These are phyloP conservation scores for Alternaria brassicae DNA, from an alignment of 2,329 filamentous ascomycete genomes.

Conservation along the genomic window DNA sequence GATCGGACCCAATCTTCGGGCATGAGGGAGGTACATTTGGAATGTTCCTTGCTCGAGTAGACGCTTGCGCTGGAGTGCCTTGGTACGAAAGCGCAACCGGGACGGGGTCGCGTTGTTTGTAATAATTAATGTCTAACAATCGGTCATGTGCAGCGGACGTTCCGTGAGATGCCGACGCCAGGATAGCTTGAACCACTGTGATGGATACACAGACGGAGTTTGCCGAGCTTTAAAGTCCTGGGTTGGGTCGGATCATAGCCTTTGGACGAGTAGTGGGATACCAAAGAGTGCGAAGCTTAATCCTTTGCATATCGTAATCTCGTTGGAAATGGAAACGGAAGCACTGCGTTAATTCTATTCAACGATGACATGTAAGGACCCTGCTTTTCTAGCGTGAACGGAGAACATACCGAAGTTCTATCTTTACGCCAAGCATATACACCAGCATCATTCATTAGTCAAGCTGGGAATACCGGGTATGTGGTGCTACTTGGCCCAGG, in stretches of 20 bases:
- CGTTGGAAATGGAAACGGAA: not conserved
- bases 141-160: not conserved
- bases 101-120: not conserved
- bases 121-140: not conserved
- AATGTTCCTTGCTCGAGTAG: not conserved
- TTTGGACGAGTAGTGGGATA: not conserved
- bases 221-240: not conserved
- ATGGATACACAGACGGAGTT: not conserved
- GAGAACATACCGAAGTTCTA: constrained; percentile 5
- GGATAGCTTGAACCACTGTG: constrained; percentile 1
- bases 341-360: not conserved
- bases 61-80: constrained; percentile 1
- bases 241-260: not conserved
- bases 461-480: not conserved
- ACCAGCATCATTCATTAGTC: constrained; percentile 6
- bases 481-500: not conserved
- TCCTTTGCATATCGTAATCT: not conserved
- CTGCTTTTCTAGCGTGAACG: constrained; percentile 1
- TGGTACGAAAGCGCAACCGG: not conserved
- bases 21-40: not conserved
- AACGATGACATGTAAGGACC: not conserved
- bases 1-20: not conserved
- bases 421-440: constrained; percentile 2
- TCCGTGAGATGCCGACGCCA: not conserved
- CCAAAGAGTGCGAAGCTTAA: not conserved